A percentile compares a stretch with the other conserved stretches of the same genome.
Evolutionary conservation across 495 filamentous ascomycete species (phyloP).

Genomic region (Aspergillus conjunctus): DNA sequence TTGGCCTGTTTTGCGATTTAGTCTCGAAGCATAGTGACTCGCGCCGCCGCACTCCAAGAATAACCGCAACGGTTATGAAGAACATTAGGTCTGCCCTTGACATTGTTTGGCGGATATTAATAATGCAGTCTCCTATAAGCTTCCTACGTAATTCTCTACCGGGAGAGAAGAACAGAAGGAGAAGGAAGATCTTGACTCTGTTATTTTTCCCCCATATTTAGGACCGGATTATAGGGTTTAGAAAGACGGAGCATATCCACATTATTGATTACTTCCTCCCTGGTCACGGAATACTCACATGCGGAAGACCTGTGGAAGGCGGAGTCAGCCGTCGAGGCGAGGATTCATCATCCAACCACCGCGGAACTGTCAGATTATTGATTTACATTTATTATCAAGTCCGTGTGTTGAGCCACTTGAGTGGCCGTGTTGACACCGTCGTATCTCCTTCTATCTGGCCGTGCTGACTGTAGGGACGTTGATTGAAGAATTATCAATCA

Average conservation of each 20-base stretch:
- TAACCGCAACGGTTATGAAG: constrained; percentile 12
- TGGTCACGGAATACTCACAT: constrained; percentile 15
- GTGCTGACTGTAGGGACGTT: too few relatives aligned
- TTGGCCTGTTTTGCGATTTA: neutral
- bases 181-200: neutral
- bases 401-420: neutral
- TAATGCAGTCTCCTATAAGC: neutral
- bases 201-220: neutral
- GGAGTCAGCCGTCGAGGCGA: constrained; percentile 10
- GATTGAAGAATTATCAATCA: too few relatives aligned
- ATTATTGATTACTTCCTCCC: neutral
- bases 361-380: neutral
- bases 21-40: neutral
- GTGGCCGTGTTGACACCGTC: neutral
- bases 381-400: too few relatives aligned
- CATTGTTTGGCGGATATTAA: neutral
- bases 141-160: neutral
- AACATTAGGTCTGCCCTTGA: neutral
- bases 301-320: constrained; percentile 4
- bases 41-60: neutral
- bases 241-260: neutral
- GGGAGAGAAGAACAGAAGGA: neutral
- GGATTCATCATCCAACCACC: constrained; percentile 5
- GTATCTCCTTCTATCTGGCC: neutral
- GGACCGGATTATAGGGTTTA: too few relatives aligned